Evolutionary conservation across 805 yeast species (phyloP), one percentile per base, ranked within the genome.

Genomic region (Torulaspora franciscae): DNA sequence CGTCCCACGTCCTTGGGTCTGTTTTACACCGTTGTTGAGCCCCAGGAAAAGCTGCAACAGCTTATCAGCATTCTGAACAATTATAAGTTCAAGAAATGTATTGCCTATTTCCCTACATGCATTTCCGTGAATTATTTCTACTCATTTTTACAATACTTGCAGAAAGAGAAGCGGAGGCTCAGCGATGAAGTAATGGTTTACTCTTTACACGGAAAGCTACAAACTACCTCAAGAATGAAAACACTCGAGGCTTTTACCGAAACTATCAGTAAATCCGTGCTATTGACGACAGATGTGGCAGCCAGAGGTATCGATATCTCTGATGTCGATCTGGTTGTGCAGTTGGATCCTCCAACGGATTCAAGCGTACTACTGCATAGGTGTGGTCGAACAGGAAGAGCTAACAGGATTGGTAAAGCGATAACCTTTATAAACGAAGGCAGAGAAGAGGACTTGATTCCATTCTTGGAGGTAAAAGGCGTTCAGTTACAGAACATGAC

Each of bases 221-320:
- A 80, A n/a, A 82, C 95, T 0, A 79, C 77, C 37, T 78, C 95
- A 11, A 75, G 99, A 52, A 66, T 83, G 42, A 85, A 79, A 59
- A 85, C 96, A 0, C 67, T 91, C 35, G 71, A 72, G 8, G 68
- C 64, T 27, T 93, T 91, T 59, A 61, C 80, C 0, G 73, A 73
- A 1, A 71, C 75, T 10, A 38, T 62, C 11, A 59, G 55, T 15
- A 81, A 79, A 51, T 71, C 81, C 7, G 77, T 91, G 0, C 66
- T 93, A 19, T 69, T 93, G 66, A 89, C 99, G 1, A 93, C 99
- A 0, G 99, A 93, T 71, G 96, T 93, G n/a, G 97, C 99, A 0
- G 96, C 98, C 0, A 75, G 99, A 60, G 99, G 99, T 34, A 77
- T 93, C 17, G 99, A 93, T 69, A 83, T 93, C 24, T 95, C 96